phyloP scores from a whole-genome alignment of 208 protist genomes.

The Strigomonas galati region DNA sequence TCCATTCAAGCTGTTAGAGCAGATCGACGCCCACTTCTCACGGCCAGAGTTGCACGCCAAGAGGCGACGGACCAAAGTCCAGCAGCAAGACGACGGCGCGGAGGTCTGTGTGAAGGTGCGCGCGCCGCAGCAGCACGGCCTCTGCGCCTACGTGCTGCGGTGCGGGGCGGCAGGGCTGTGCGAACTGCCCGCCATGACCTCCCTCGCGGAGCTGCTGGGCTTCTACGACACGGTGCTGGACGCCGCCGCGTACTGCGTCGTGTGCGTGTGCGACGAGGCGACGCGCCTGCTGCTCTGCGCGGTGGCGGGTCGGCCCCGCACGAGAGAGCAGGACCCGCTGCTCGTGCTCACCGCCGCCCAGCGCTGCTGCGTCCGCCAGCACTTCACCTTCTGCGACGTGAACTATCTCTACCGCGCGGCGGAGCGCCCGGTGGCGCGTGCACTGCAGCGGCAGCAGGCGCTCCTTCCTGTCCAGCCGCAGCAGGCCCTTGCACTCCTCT shows the following conservation, averaged over 20 bases:
- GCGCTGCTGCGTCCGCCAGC: constrained; percentile 23
- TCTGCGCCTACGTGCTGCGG: constrained; percentile 7
- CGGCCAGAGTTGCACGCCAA: too few relatives aligned
- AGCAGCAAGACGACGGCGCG: not conserved
- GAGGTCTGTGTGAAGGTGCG: not conserved
- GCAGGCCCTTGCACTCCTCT: not conserved
- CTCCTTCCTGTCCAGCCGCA: not conserved
- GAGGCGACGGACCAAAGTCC: not conserved
- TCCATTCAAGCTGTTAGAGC: too few relatives aligned
- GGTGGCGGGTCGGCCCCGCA: constrained; percentile 28
- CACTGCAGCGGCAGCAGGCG: constrained; percentile 16
- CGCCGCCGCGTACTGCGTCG: constrained; percentile 21
- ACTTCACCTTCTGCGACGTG: constrained; percentile 59
- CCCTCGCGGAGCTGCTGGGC: constrained; percentile 37
- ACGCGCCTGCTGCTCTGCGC: constrained; percentile 31
- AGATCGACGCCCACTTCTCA: too few relatives aligned
- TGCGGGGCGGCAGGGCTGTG: constrained; percentile 1
- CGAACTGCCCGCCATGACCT: not conserved
- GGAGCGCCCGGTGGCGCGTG: constrained; percentile 1
- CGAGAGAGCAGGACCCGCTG: constrained; percentile 62
- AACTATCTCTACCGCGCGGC: constrained; percentile 31
- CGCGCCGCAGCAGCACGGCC: not conserved
- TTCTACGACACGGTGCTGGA: constrained; percentile 32
- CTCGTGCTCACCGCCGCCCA: constrained; percentile 16
- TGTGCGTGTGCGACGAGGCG: constrained; percentile 31